These are phyloP conservation scores for Nothomitra cinnamomea DNA, from an alignment of 2,329 filamentous ascomycete genomes.

Conservation along the genomic window DNA sequence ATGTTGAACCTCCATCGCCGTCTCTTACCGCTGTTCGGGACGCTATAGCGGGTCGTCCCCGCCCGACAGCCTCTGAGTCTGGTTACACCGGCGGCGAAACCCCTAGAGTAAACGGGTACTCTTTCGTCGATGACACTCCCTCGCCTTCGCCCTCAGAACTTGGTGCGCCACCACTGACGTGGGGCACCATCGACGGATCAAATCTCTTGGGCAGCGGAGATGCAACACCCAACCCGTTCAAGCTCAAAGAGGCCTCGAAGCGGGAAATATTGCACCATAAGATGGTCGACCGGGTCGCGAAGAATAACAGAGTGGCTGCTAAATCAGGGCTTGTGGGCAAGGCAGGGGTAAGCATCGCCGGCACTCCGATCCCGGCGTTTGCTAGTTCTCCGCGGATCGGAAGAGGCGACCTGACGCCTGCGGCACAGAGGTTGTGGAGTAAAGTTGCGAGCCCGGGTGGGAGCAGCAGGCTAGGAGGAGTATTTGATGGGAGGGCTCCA, in stretches of 20 bases:
- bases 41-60: slow-evolving; percentile 59
- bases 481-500: slow-evolving; percentile 1
- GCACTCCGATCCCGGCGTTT: slow-evolving; percentile 50
- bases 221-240: slow-evolving; percentile 57
- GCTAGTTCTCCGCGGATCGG: slow-evolving; percentile 45
- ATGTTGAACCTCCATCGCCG: slow-evolving; percentile 51
- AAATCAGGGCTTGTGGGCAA: slow-evolving; percentile 43
- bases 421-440: slow-evolving; percentile 51
- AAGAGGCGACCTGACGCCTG: slow-evolving; percentile 44
- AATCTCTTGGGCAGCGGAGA: slow-evolving; percentile 20
- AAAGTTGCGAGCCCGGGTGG: slow-evolving; percentile 33
- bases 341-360: slow-evolving; percentile 23
- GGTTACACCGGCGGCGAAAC: slow-evolving; percentile 55
- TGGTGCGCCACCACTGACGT: slow-evolving; percentile 32
- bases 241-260: slow-evolving; percentile 53
- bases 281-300: slow-evolving; percentile 69
- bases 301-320: slow-evolving; percentile 47
- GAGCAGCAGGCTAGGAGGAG: slow-evolving; percentile 14
- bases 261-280: slow-evolving; percentile 70
- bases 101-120: slow-evolving; percentile 80
- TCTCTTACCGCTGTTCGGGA: slow-evolving; percentile 72
- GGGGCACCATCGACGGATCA: slow-evolving; percentile 16
- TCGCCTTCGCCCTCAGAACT: slow-evolving; percentile 38
- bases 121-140: slow-evolving; percentile 76
- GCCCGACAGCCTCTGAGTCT: slow-evolving; percentile 42